Base-by-base conservation (phyloP, 768 basidiomycete genomes). In the Boletus rubescentipes region DNA sequence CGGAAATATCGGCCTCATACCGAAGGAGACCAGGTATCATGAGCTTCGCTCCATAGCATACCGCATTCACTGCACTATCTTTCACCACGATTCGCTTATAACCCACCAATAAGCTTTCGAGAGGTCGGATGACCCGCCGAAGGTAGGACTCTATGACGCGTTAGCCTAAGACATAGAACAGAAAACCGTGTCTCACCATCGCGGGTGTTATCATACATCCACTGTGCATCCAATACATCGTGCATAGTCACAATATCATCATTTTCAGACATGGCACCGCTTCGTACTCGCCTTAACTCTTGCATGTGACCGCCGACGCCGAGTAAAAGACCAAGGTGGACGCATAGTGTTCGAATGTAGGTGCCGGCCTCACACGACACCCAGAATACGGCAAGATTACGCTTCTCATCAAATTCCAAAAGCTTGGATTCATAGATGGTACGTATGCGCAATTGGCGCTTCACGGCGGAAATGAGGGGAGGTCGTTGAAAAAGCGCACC, bases 231-330 rank as follows among this genome's bases (percentile, higher is more conserved):
- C 74, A 99, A 75, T 29, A 99, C 96, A 69, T 99, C 97, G 74
- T 99, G 97, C 97, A 99, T 99, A 20, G 96, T 95, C 55, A 98
- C 97, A 65, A 98, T 93, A 62, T 94, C 94, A 68, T 98, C 96
- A 68, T 92, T 94, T 76, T 99, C 97, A 45, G 89, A 91, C 83
- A 98, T 87, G 45, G 95, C 96, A 64, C 97, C 97, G 68, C 89
- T 92, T 60, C 97, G 78, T 14, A 98, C 96, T 63, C 97, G 78
- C 63, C 97, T 81, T 54, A 99, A 80, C 71, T 99, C 97, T 75
- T 99, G 96, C 97, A 99, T 99, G 73, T 99, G 97, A n/a, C 95
- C 97, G 21, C 97, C 97, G 29, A 98, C 96, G 57, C 97, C 97
- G 35, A 98, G 78, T 38, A 99, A 57, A 47, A 99, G 79, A 54